Conservation (phyloP, 2,329 filamentous ascomycete genomes). For the Monilinia aucupariae region DNA sequence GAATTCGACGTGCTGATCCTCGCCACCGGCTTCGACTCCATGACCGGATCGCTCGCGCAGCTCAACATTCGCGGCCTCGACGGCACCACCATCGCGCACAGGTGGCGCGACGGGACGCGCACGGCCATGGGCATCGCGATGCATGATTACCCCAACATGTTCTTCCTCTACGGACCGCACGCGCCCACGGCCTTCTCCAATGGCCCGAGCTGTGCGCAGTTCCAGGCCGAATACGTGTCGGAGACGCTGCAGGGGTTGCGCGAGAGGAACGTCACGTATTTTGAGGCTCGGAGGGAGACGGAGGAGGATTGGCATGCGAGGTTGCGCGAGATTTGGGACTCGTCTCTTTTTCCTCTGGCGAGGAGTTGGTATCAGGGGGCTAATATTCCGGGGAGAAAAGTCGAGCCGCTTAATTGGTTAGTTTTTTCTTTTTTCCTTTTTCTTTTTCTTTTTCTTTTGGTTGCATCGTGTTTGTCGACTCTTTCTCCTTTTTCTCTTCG, state of each 20-base stretch:
- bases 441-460: no score
- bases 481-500: neutral
- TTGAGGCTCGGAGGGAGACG: constrained; percentile 34
- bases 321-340: constrained; percentile 32
- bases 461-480: no score
- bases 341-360: constrained; percentile 34
- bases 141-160: constrained; percentile 44
- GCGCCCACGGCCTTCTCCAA: constrained; percentile 39
- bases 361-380: constrained; percentile 41
- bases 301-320: constrained; percentile 36
- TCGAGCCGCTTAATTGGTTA: constrained; percentile 36
- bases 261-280: constrained; percentile 31
- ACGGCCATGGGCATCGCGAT: constrained; percentile 40
- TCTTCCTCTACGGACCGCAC: constrained; percentile 42
- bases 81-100: constrained; percentile 32
- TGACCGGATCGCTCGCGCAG: constrained; percentile 34
- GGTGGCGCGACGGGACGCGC: constrained; percentile 34
- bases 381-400: constrained; percentile 39
- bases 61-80: constrained; percentile 34
- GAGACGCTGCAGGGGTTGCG: constrained; percentile 33
- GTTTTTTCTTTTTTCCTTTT: neutral
- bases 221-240: constrained; percentile 40
- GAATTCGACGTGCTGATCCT: constrained; percentile 36
- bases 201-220: constrained; percentile 39
- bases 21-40: constrained; percentile 38